These are phyloP conservation scores for Russula compacta DNA, from an alignment of 768 basidiomycete species.

Conservation along the genomic window DNA sequence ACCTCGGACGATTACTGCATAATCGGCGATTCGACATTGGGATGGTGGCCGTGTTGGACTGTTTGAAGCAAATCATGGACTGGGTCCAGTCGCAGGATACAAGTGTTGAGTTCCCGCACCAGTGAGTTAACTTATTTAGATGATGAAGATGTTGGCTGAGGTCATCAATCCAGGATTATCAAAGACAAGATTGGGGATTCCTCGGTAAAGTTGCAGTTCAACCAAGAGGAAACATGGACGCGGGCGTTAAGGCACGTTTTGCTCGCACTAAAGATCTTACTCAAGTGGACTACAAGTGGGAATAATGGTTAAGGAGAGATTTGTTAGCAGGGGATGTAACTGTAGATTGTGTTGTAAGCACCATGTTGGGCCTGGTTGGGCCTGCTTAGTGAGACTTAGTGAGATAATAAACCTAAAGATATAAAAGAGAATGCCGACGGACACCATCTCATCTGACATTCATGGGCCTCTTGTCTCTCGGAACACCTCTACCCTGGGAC, in stretches of 20 bases:
- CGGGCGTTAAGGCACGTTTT: slow-evolving; percentile 86
- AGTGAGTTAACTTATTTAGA: slow-evolving; percentile 44
- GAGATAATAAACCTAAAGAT: neutral
- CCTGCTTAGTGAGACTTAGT: no score
- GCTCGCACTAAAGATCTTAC: slow-evolving; percentile 76
- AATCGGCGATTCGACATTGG: slow-evolving; percentile 94
- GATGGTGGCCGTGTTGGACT: slow-evolving; percentile 95
- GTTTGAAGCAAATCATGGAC: slow-evolving; percentile 85
- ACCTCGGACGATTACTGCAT: slow-evolving; percentile 80
- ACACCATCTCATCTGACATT: neutral
- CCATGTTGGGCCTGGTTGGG: neutral
- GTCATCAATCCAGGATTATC: slow-evolving; percentile 39
- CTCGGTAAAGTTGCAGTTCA: slow-evolving; percentile 89
- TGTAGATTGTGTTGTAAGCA: neutral
- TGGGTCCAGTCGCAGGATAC: slow-evolving; percentile 68
- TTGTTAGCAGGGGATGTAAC: no score
- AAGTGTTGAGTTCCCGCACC: slow-evolving; percentile 72
- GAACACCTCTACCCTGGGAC: slow-evolving; percentile 88
- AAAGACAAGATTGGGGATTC: slow-evolving; percentile 97
- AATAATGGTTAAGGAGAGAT: slow-evolving; percentile 42
- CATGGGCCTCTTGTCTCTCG: slow-evolving; percentile 92
- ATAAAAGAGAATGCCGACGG: neutral
- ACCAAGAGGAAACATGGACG: slow-evolving; percentile 94
- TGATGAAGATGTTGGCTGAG: neutral
- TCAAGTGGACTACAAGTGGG: slow-evolving; percentile 81